phyloP scores from a whole-genome alignment of 306 rosid species.

The apple (Malus domestica) region DNA sequence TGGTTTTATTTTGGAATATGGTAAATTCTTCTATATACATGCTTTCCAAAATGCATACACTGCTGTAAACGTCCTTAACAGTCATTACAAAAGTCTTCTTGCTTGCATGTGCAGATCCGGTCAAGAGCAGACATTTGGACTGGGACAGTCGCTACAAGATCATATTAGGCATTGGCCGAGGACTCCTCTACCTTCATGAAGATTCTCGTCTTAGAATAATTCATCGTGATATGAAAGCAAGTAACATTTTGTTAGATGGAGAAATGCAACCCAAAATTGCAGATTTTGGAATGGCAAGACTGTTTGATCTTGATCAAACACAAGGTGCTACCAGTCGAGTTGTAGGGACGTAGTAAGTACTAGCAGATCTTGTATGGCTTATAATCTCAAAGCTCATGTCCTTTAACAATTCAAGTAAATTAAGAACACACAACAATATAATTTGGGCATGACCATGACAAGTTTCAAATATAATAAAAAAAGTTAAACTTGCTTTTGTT shows the following conservation, averaged over 20 bases:
- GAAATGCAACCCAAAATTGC: not conserved
- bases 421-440: not conserved
- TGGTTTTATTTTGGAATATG: not conserved
- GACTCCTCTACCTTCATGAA: not conserved
- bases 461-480: not conserved
- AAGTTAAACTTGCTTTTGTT: not conserved
- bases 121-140: not conserved
- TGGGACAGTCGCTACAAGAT: not conserved
- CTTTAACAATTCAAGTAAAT: not conserved
- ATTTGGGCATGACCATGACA: not conserved
- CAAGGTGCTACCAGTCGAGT: not conserved
- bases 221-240: not conserved
- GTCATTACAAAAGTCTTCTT: too few species aligned
- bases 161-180: not conserved
- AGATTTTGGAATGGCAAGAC: not conserved
- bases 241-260: not conserved
- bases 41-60: not conserved
- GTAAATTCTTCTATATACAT: not conserved
- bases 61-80: fast-evolving
- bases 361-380: not conserved
- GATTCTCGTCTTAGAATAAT: not conserved
- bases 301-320: not conserved
- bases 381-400: not conserved
- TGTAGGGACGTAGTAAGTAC: not conserved
- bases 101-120: not conserved